These are phyloP conservation scores for Salvia sclarea DNA, from an alignment of 305 asterid species.

Conservation along the genomic window DNA sequence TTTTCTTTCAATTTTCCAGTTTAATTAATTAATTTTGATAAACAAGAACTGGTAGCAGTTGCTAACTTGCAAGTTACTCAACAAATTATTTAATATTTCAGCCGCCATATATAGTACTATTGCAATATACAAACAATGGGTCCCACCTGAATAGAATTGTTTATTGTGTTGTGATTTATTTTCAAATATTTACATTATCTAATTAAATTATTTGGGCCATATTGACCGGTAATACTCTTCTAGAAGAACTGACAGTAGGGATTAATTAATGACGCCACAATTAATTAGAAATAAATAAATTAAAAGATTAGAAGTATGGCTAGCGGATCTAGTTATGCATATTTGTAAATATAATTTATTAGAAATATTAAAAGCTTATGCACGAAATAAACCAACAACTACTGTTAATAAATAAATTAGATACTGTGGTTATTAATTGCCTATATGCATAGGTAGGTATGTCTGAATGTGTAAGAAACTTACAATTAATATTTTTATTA, in stretches of 20 bases:
- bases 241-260: not conserved
- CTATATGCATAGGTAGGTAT: too few relatives aligned
- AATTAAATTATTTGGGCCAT: not conserved
- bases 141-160: not conserved
- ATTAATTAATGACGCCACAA: not conserved
- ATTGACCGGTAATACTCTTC: not conserved
- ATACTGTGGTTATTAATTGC: not conserved
- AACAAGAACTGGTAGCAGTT: not conserved
- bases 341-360: not conserved
- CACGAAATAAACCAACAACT: not conserved
- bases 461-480: not conserved
- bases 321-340: not conserved
- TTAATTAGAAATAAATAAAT: not conserved
- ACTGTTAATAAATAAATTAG: not conserved
- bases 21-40: not conserved
- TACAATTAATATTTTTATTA: too few relatives aligned
- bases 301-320: not conserved
- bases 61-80: conserved; percentile 16
- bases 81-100: conserved; percentile 6
- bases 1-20: not conserved
- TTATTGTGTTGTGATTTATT: not conserved
- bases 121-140: not conserved
- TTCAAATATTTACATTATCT: not conserved
- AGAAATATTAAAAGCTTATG: too few relatives aligned
- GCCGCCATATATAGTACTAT: conserved; percentile 25